Percentiles rank a stretch among this genome's conserved stretches.
phyloP scores from a whole-genome alignment of 176 grass and related monocot genomes.

The Cymbopogon citratus region DNA sequence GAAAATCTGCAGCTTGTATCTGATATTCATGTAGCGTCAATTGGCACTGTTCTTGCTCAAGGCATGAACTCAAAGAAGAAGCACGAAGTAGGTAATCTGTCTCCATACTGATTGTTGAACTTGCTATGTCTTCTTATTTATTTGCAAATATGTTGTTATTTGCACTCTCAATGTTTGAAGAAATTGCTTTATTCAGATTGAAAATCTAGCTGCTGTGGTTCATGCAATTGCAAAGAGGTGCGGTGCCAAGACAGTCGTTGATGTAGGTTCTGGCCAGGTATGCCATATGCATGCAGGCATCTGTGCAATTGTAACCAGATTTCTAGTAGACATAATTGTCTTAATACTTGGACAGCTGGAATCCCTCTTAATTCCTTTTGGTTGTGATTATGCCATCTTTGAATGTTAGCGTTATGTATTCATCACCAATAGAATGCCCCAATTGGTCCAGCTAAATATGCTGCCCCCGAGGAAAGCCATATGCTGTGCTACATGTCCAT shows the following conservation, averaged over 20 bases:
- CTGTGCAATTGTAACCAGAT: neutral
- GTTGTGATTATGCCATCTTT: constrained; percentile 4
- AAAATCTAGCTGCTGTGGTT: constrained; percentile 60
- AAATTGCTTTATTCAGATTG: constrained; percentile 44
- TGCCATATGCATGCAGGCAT: neutral
- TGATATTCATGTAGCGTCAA: no score
- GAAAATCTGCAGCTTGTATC: no score
- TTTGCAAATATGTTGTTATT: neutral
- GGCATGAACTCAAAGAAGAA: no score
- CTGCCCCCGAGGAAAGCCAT: neutral
- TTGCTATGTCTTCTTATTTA: neutral
- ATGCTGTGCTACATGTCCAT: neutral
- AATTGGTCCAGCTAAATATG: neutral
- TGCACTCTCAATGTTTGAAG: constrained; percentile 16
- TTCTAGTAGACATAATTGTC: neutral
- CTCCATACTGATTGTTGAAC: no score
- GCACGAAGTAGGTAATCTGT: no score
- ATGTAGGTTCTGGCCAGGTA: constrained; percentile 99
- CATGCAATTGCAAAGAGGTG: constrained; percentile 36
- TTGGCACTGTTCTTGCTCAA: no score
- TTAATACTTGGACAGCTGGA: neutral
- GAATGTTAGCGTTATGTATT: neutral
- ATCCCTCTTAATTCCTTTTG: neutral
- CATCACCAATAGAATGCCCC: constrained; percentile 4
- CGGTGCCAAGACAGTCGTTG: constrained; percentile 63